phyloP scores from a whole-genome alignment of 305 asterid species.

The Fraxinus dipetala region DNA sequence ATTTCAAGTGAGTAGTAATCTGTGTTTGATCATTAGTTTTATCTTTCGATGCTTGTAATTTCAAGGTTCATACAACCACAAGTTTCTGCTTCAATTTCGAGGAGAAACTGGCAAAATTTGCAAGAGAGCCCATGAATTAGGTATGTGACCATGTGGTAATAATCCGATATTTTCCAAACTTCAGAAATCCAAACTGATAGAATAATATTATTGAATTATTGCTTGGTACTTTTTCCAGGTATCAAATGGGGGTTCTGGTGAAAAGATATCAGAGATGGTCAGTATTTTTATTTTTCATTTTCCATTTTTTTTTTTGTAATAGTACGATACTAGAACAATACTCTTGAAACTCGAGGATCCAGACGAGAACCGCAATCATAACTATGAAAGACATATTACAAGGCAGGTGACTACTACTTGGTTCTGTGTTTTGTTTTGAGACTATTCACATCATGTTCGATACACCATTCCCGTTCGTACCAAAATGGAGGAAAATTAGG shows the following conservation, averaged over 20 bases:
- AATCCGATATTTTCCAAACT: background rate
- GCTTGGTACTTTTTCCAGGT: background rate
- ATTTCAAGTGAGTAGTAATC: background rate
- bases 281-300: background rate
- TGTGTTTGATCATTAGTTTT: background rate
- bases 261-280: background rate
- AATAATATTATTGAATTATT: background rate
- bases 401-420: background rate
- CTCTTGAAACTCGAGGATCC: background rate
- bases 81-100: background rate
- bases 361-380: background rate
- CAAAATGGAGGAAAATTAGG: background rate
- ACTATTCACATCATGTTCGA: background rate
- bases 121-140: background rate
- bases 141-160: background rate
- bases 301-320: background rate
- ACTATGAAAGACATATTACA: background rate
- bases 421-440: background rate
- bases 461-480: background rate
- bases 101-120: background rate
- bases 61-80: background rate
- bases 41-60: background rate
- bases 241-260: background rate
- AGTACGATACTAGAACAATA: background rate
- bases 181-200: background rate